Base-by-base conservation (phyloP, 257 asterid species). In the Scutellaria galericulata region DNA sequence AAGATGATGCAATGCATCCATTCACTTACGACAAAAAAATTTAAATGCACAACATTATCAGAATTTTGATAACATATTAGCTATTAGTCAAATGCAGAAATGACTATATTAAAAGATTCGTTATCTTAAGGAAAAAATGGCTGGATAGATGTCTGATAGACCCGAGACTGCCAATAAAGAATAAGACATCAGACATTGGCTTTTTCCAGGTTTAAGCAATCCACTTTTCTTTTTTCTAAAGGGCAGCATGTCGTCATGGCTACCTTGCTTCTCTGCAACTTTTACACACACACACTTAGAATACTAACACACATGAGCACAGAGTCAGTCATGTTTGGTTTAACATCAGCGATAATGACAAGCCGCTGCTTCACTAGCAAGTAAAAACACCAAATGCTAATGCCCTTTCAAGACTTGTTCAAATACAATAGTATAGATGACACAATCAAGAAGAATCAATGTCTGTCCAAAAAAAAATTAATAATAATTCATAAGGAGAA, bases 131-230 rank as follows among this genome's bases (percentile, higher is more conserved):
- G 24, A 59, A 59, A 68, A 67, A 24, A 51, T n/a, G 58, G 6
- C 58, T 5, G 51, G 7, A 45, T 44, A 37, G 48, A 31, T 13
- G 31, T 37, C 50, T 18, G 14, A 59, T 50, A 35, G 24, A 61
- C 22, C 67, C 22, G 39, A 69, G 54, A 45, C 51, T 52, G 44
- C 60, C 65, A 67, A 64, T 24, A 52, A 61, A 52, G 45, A 48
- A 59, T 13, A 24, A 35, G 47, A 56, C 3, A 31, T 44, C 50
- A 24, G 11, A 0, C 53, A 12, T 68, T 53, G n/a, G 52, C 35
- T 20, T 56, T 54, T 42, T n/a, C 44, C 22, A 27, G 9, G 15
- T 22, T 27, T 52, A 22, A 1, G 45, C 20, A 72, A 51, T 53
- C 44, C 45, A 37, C 9, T 52, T 7, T 39, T 18, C 9, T 40